These are phyloP conservation scores for Vitis amurensis DNA, from an alignment of 164 flowering plant genomes.

Conservation along the genomic window DNA sequence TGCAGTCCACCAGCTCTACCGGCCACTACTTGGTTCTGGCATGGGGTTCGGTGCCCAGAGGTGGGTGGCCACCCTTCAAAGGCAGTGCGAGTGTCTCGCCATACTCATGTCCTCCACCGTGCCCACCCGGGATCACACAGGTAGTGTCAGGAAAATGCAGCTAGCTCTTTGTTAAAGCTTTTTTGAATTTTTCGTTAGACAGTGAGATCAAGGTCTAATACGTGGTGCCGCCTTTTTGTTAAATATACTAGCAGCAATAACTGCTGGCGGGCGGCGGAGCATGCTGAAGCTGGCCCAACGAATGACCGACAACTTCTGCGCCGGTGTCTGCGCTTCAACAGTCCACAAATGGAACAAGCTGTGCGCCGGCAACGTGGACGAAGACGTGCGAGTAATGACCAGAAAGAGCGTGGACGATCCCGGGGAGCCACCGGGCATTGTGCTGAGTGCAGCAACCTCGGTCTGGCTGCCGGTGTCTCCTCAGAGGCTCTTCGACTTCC, in stretches of 20 bases:
- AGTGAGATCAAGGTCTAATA: too few species aligned
- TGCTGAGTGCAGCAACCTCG: constrained; percentile 89
- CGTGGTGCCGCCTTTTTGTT: too few species aligned
- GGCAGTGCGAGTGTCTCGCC: constrained; percentile 92
- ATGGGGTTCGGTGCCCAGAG: constrained; percentile 95
- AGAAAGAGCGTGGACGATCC: constrained; percentile 92
- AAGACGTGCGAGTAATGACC: constrained; percentile 90
- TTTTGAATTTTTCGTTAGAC: too few species aligned
- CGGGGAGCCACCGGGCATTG: constrained; percentile 94
- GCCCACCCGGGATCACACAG: constrained; percentile 56
- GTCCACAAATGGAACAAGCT: constrained; percentile 95
- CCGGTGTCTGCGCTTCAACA: constrained; percentile 88
- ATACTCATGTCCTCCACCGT: constrained; percentile 81
- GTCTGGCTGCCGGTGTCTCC: constrained; percentile 95
- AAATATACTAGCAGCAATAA: constrained; percentile 47
- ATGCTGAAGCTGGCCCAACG: constrained; percentile 96
- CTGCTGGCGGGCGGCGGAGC: constrained; percentile 76
- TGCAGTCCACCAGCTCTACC: constrained; percentile 71
- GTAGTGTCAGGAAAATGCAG: constrained; percentile 21
- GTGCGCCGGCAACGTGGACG: constrained; percentile 61
- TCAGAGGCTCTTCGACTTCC: constrained; percentile 79
- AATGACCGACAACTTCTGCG: constrained; percentile 91
- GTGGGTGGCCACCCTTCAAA: constrained; percentile 90
- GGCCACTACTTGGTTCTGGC: constrained; percentile 71
- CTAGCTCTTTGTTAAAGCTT: too few species aligned